A percentile compares a stretch with the other conserved stretches of the same genome.
Conservation (phyloP, 345 rosid species). For the Arabidopsis suecica region DNA sequence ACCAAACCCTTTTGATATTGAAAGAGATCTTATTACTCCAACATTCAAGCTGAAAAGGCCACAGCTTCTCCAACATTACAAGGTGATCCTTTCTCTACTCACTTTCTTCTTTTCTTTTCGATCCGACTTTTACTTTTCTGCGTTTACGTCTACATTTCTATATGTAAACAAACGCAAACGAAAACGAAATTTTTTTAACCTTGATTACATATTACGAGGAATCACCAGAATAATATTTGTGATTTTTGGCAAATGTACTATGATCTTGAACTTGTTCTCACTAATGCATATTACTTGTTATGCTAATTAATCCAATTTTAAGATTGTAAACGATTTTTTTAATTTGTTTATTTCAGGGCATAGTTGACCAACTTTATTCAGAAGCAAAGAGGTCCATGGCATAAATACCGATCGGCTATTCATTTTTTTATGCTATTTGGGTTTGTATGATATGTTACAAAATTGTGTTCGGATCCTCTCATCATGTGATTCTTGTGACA, state of each 20-base stretch:
- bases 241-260: neutral
- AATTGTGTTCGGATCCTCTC: conserved; percentile 17
- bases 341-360: conserved; percentile 49
- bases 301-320: neutral
- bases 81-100: conserved; percentile 50
- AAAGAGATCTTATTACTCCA: conserved; percentile 83
- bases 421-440: conserved; percentile 17
- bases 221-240: neutral
- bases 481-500: conserved; percentile 18
- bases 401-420: conserved; percentile 42
- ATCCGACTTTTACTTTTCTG: too few relatives aligned
- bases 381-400: conserved; percentile 69
- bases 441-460: conserved; percentile 21
- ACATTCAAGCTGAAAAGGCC: conserved; percentile 94
- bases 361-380: conserved; percentile 67
- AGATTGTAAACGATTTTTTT: neutral
- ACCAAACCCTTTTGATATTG: conserved; percentile 79
- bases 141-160: too few relatives aligned
- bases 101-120: conserved; percentile 6
- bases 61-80: conserved; percentile 78
- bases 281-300: conserved; percentile 12
- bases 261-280: conserved; percentile 7
- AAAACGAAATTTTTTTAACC: neutral
- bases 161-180: neutral
- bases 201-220: neutral